Evolutionary conservation across 129 eudicot species (phyloP).

Genomic region (Mikania micrantha): DNA sequence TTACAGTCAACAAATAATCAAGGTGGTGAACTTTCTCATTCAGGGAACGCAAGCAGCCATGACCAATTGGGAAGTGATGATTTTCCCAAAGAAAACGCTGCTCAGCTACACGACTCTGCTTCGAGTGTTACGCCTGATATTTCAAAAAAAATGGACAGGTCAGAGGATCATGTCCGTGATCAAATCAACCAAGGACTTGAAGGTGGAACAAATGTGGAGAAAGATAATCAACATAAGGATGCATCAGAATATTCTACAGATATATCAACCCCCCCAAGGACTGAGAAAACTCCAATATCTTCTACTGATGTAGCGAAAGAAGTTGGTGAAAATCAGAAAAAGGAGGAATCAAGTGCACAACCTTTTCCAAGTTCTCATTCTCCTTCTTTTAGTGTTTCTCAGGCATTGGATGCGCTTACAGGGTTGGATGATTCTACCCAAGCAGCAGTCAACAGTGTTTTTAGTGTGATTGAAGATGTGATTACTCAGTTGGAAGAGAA

Average conservation of each 20-base stretch:
- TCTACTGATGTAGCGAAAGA: slow-evolving; percentile 43
- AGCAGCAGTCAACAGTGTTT: slow-evolving; percentile 85
- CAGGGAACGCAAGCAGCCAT: slow-evolving; percentile 13
- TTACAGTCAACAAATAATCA: slow-evolving; percentile 22
- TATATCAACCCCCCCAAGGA: slow-evolving; percentile 17
- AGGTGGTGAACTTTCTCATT: slow-evolving; percentile 29
- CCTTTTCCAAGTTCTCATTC: slow-evolving; percentile 28
- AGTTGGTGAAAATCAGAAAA: slow-evolving; percentile 31
- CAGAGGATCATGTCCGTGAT: slow-evolving; percentile 22
- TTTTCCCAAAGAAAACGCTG: slow-evolving; percentile 18
- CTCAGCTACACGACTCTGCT: slow-evolving; percentile 20
- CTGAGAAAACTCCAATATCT: slow-evolving; percentile 36
- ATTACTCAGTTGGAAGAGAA: slow-evolving; percentile 76
- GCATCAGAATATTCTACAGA: slow-evolving; percentile 16
- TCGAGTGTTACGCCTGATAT: slow-evolving; percentile 21
- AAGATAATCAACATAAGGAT: slow-evolving; percentile 24
- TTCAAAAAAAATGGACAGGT: slow-evolving; percentile 23
- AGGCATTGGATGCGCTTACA: slow-evolving; percentile 75
- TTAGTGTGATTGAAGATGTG: slow-evolving; percentile 81
- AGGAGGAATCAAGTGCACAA: slow-evolving; percentile 41
- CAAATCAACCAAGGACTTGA: slow-evolving; percentile 25
- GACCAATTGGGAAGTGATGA: slow-evolving; percentile 19
- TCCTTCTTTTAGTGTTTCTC: slow-evolving; percentile 58
- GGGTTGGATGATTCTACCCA: slow-evolving; percentile 98
- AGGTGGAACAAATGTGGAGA: slow-evolving; percentile 21